A percentile compares a stretch with the other conserved stretches of the same genome.
Conservation (phyloP, 2,329 filamentous ascomycete genomes). For the Penicillium sp. region DNA sequence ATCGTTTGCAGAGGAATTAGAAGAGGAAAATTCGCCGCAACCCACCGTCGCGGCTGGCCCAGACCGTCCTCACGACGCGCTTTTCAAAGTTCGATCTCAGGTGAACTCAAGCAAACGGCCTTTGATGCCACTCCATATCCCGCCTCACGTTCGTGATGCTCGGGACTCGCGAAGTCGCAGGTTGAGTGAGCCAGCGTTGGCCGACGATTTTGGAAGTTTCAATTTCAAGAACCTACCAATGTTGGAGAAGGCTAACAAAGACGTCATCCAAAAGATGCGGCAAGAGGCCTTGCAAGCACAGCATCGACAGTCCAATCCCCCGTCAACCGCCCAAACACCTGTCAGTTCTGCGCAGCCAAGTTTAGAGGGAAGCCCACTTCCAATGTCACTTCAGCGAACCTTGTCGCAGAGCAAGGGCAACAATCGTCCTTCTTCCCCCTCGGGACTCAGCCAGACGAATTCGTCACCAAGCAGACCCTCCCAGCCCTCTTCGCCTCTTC, state of each 20-base stretch:
- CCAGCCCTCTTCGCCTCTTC: conserved; percentile 80
- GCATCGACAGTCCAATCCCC: conserved; percentile 48
- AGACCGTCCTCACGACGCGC: conserved; percentile 89
- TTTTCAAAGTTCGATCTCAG: conserved; percentile 85
- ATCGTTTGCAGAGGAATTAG: conserved; percentile 89
- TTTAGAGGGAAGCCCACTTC: conserved; percentile 81
- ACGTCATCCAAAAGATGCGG: conserved; percentile 93
- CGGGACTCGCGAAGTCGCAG: conserved; percentile 85
- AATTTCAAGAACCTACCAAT: conserved; percentile 97
- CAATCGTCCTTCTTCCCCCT: conserved; percentile 84
- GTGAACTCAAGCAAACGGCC: conserved; percentile 86
- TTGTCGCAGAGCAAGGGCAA: conserved; percentile 78
- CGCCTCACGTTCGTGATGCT: conserved; percentile 89
- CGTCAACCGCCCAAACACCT: conserved; percentile 25
- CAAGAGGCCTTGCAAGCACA: conserved; percentile 81
- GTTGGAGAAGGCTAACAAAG: conserved; percentile 96
- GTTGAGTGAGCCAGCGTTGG: conserved; percentile 82
- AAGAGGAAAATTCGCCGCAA: conserved; percentile 81
- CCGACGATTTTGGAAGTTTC: conserved; percentile 95
- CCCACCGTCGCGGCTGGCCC: conserved; percentile 65
- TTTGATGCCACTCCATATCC: conserved; percentile 93
- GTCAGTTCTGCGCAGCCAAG: conserved; percentile 49
- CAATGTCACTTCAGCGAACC: conserved; percentile 77
- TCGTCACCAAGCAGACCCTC: conserved; percentile 87
- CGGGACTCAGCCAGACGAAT: conserved; percentile 73